Conservation (phyloP, 202 grass and related monocot genomes). For the Thinopyrum obtusiflorum region DNA sequence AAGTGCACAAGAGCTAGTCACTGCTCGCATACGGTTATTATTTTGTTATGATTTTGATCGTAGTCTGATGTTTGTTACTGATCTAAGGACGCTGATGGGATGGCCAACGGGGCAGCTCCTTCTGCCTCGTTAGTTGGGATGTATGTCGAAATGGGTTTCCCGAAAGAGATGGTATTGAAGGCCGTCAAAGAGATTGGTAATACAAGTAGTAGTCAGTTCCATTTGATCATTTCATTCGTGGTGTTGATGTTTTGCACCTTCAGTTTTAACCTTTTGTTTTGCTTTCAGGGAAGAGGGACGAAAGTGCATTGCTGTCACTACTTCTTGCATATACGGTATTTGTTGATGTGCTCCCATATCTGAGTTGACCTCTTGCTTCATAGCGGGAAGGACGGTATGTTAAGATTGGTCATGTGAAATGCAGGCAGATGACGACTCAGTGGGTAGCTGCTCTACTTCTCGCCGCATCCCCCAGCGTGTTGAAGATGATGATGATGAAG, state of each 20-base stretch:
- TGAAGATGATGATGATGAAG: background rate
- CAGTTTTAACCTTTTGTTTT: slow-evolving; percentile 3
- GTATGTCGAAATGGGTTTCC: slow-evolving; percentile 77
- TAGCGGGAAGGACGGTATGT: slow-evolving; percentile 9
- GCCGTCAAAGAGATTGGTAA: slow-evolving; percentile 57
- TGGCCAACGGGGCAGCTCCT: slow-evolving; percentile 34
- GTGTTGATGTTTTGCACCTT: background rate
- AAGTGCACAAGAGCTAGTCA: background rate
- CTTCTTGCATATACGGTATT: slow-evolving; percentile 68
- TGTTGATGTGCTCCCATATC: background rate
- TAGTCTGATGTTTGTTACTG: slow-evolving; percentile 24
- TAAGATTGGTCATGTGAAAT: background rate
- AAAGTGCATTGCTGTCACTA: slow-evolving; percentile 54
- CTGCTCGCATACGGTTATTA: background rate
- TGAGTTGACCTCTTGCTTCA: slow-evolving; percentile 14
- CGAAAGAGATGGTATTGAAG: slow-evolving; percentile 48
- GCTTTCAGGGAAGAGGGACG: slow-evolving; percentile 47
- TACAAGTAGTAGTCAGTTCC: slow-evolving; percentile 12
- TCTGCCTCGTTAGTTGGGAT: slow-evolving; percentile 25
- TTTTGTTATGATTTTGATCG: background rate
- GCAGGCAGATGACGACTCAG: slow-evolving; percentile 44
- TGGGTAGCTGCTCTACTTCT: slow-evolving; percentile 27
- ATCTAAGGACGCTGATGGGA: slow-evolving; percentile 22
- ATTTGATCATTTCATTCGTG: slow-evolving; percentile 13
- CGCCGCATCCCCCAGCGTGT: slow-evolving; percentile 16